Percentiles rank a stretch among this genome's conserved stretches.
Conservation (phyloP, 2,329 filamentous ascomycete genomes). For the Ophiostoma ips region DNA sequence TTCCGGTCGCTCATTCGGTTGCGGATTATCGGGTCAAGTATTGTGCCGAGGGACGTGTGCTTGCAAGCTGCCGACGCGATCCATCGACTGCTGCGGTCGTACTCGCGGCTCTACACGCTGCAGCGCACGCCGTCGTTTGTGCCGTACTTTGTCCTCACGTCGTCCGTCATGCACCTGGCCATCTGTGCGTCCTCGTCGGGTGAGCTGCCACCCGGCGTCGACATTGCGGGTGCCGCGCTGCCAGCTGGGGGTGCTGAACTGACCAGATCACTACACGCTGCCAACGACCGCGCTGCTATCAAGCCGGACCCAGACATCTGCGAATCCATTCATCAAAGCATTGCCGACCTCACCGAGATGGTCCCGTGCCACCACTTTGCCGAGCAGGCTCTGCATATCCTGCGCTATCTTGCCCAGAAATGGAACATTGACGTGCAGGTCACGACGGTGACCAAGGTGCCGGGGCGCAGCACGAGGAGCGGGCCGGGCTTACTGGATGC, state of each 20-base stretch:
- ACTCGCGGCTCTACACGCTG: constrained; percentile 44
- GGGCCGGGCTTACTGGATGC: constrained; percentile 25
- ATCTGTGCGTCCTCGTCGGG: constrained; percentile 28
- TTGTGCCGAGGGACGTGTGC: constrained; percentile 53
- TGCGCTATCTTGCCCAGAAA: constrained; percentile 42
- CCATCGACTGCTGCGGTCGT: constrained; percentile 39
- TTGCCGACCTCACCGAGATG: constrained; percentile 46
- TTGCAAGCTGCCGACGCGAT: constrained; percentile 47
- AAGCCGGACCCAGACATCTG: constrained; percentile 26
- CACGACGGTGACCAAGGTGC: constrained; percentile 8
- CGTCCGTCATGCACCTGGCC: constrained; percentile 46
- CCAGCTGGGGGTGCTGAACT: neutral
- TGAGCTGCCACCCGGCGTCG: constrained; percentile 1
- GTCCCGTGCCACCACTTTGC: constrained; percentile 46
- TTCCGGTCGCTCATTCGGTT: constrained; percentile 59
- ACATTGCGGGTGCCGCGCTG: constrained; percentile 3
- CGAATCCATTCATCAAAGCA: constrained; percentile 37
- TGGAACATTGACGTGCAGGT: constrained; percentile 44
- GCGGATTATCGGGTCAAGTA: constrained; percentile 46
- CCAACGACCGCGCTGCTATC: neutral
- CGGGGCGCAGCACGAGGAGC: constrained; percentile 19
- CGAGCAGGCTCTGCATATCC: constrained; percentile 45
- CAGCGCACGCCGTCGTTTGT: constrained; percentile 46
- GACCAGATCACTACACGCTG: neutral
- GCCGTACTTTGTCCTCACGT: constrained; percentile 47